phyloP scores from a whole-genome alignment of 345 rosid species.

The Acer negundo region DNA sequence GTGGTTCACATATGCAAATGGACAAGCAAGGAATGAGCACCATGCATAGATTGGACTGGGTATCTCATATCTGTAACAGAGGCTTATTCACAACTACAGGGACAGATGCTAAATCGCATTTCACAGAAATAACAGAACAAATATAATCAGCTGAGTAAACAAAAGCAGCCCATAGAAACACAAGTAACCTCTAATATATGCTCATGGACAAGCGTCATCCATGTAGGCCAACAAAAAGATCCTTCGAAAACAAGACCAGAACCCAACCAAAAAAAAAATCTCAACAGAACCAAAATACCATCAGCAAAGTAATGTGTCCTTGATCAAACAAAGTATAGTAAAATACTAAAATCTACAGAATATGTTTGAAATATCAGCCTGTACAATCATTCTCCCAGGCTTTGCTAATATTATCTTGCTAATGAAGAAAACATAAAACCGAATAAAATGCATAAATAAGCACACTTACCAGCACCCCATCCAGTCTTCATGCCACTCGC shows the following conservation, averaged over 20 bases:
- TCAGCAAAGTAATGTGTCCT: not conserved
- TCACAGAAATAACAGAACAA: not conserved
- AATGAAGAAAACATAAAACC: not conserved
- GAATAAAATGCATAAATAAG: not conserved
- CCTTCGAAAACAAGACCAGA: not conserved
- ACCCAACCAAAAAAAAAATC: not conserved
- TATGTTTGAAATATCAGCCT: not conserved
- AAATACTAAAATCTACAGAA: not conserved
- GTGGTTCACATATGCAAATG: not conserved
- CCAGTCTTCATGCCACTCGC: slow-evolving; percentile 74
- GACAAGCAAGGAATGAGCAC: not conserved
- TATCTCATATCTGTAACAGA: not conserved
- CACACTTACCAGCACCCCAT: slow-evolving; percentile 82
- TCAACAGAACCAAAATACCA: not conserved
- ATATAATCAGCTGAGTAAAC: not conserved
- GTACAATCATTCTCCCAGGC: not conserved
- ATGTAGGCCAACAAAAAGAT: not conserved
- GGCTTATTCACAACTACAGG: not conserved
- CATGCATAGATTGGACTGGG: not conserved
- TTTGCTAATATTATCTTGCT: not conserved
- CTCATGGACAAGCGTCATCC: not conserved
- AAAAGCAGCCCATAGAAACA: not conserved
- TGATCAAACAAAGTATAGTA: not conserved
- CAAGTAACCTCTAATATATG: not conserved
- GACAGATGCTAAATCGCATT: not conserved